Evolutionary conservation across 345 rosid genomes (phyloP).

Genomic region (Hypericum perforatum): DNA sequence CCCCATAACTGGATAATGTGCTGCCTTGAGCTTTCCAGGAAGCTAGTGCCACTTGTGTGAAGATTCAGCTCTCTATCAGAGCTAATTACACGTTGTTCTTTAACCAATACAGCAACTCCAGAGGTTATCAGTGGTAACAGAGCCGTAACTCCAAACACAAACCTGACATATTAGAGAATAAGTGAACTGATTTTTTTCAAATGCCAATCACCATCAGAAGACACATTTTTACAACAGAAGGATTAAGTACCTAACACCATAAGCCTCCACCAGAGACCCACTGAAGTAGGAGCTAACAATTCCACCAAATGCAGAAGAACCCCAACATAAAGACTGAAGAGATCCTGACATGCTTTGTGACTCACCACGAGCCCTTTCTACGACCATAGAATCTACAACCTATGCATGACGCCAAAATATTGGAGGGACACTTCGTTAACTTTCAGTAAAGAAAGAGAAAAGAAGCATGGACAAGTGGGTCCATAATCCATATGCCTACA

Average conservation of each 20-base stretch:
- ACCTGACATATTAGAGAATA: conserved; percentile 40
- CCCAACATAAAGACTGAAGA: conserved; percentile 93
- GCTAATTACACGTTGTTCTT: conserved; percentile 53
- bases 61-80: conserved; percentile 32
- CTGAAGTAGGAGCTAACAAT: conserved; percentile 92
- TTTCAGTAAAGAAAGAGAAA: too few species aligned
- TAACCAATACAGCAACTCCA: conserved; percentile 88
- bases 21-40: conserved; percentile 61
- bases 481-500: too few species aligned
- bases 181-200: conserved; percentile 7
- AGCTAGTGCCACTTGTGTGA: conserved; percentile 31
- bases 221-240: conserved; percentile 3
- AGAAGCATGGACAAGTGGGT: too few species aligned
- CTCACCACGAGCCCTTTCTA: conserved; percentile 97
- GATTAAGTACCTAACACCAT: conserved; percentile 70
- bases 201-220: conserved; percentile 4
- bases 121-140: conserved; percentile 76
- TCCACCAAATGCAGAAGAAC: conserved; percentile 97
- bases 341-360: conserved; percentile 89
- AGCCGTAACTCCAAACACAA: conserved; percentile 92
- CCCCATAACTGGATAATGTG: conserved; percentile 52
- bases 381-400: conserved; percentile 99
- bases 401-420: conserved; percentile 12
- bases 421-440: neutral
- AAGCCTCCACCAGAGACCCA: conserved; percentile 79